Conservation (phyloP, 106 monocot genomes). For the Posidonia australis region DNA sequence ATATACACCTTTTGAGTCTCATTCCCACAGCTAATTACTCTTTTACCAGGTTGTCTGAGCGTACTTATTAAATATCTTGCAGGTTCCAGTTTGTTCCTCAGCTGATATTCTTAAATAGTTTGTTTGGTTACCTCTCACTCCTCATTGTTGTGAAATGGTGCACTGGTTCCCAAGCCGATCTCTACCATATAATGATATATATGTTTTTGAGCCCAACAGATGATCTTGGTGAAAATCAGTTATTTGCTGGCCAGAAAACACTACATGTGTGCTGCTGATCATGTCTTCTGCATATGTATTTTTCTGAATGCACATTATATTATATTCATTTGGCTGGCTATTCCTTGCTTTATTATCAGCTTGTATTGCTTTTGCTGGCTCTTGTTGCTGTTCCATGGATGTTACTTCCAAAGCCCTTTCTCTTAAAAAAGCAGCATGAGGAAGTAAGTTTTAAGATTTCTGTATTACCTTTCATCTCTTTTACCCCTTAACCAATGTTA, state of each 20-base stretch:
- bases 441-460: constrained; percentile 28
- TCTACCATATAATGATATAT: constrained; percentile 97
- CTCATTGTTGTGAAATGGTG: constrained; percentile 96
- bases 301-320: no score
- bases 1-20: not conserved
- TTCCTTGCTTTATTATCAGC: constrained; percentile 18
- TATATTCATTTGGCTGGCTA: no score
- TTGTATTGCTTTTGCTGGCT: constrained; percentile 58
- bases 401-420: constrained; percentile 1
- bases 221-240: constrained; percentile 89
- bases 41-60: not conserved
- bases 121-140: constrained; percentile 86
- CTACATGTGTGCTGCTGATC: constrained; percentile 58
- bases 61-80: not conserved
- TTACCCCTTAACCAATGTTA: not conserved
- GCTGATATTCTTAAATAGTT: constrained; percentile 84
- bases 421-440: constrained; percentile 4
- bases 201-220: constrained; percentile 97
- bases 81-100: constrained; percentile 93
- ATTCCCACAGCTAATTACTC: not conserved
- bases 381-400: constrained; percentile 42
- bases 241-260: constrained; percentile 73
- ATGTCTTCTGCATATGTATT: no score
- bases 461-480: constrained; percentile 2
- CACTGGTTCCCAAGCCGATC: constrained; percentile 80